A percentile compares a stretch with the other conserved stretches of the same genome.
Evolutionary conservation across 768 basidiomycete genomes (phyloP).

Genomic region (Tricholoma flavovirens): DNA sequence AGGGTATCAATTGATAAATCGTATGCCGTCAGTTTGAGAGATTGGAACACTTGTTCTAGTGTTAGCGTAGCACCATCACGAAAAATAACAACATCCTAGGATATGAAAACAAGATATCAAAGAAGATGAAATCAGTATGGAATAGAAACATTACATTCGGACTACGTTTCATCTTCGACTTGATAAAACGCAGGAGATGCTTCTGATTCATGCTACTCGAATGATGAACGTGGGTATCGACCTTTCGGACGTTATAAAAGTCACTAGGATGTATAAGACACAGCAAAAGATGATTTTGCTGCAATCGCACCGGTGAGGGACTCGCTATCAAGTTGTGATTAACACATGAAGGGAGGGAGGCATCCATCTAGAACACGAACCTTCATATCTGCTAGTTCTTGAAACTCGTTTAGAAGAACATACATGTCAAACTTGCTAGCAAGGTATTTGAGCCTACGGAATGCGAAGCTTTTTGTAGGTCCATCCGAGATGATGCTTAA

Average conservation of each 20-base stretch:
- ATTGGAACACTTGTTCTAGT: constrained; percentile 91
- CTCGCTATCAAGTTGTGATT: constrained; percentile 41
- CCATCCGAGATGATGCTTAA: constrained; percentile 90
- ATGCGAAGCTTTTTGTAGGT: constrained; percentile 94
- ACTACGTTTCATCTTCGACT: constrained; percentile 92
- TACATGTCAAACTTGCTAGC: constrained; percentile 94
- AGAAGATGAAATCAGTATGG: neutral
- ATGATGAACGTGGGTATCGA: constrained; percentile 98
- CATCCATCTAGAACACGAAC: constrained; percentile 33
- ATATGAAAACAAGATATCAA: neutral
- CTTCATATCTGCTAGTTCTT: constrained; percentile 96
- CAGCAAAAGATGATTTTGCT: neutral
- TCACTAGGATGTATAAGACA: constrained; percentile 48
- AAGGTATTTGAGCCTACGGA: constrained; percentile 84
- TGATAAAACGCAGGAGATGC: constrained; percentile 96
- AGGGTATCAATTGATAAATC: constrained; percentile 98
- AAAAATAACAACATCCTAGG: constrained; percentile 90
- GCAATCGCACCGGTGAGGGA: constrained; percentile 70
- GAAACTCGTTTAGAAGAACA: constrained; percentile 83
- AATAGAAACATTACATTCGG: constrained; percentile 52
- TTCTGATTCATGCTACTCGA: constrained; percentile 99
- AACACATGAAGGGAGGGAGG: neutral
- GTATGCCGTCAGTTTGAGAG: constrained; percentile 90
- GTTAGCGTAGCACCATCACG: constrained; percentile 89
- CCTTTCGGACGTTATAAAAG: constrained; percentile 97